phyloP scores from a whole-genome alignment of 306 rosid species.

The Pyrus betulifolia region DNA sequence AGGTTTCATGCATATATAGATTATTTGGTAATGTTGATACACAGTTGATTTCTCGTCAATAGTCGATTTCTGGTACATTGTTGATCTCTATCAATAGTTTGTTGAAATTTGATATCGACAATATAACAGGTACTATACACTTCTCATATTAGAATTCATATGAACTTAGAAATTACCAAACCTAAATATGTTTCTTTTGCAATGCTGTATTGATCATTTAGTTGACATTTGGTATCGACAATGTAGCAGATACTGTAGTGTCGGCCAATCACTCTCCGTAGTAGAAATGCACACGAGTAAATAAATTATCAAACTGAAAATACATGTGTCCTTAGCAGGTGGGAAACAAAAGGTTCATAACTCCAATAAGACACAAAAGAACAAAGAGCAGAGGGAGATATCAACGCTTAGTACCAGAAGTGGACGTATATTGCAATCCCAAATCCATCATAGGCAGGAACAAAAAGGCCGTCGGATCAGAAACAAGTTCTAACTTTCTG shows the following conservation, averaged over 20 bases:
- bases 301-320: background rate
- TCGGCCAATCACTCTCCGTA: background rate
- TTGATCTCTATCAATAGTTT: background rate
- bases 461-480: slow-evolving; percentile 15
- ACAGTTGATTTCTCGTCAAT: background rate
- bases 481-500: background rate
- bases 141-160: background rate
- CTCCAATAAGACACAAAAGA: slow-evolving; percentile 6
- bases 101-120: too few species aligned
- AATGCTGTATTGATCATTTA: background rate
- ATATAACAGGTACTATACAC: background rate
- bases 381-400: slow-evolving; percentile 6
- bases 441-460: slow-evolving; percentile 4
- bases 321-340: background rate
- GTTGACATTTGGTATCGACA: background rate
- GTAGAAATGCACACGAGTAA: background rate
- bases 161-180: too few species aligned
- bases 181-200: background rate
- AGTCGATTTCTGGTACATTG: background rate
- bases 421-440: slow-evolving; percentile 16
- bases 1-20: background rate
- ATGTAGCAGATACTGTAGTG: background rate
- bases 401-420: slow-evolving; percentile 24
- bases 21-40: background rate
- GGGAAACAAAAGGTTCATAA: background rate